Base-by-base conservation (phyloP, 106 monocot genomes). In the Apostasia shenzhenica region DNA sequence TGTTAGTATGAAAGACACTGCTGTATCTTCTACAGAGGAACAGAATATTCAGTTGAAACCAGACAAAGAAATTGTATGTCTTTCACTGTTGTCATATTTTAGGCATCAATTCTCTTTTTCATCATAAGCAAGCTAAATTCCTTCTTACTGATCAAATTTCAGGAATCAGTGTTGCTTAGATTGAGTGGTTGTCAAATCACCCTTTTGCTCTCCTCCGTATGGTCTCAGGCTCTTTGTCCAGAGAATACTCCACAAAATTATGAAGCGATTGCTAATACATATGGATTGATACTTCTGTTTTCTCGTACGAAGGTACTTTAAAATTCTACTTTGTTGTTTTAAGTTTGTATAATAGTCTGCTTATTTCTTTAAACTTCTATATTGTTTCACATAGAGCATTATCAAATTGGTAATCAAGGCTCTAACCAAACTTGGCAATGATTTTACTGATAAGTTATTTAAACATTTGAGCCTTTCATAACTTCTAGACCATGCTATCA, bases 201-300 rank as follows among this genome's bases (percentile, higher is more conserved):
- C 2, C 85, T 95, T 82, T 48, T 88, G 59, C 76, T 95, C 69
- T 91, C 95, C 48, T 95, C 91, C 44, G 70, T 95, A 69, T 95
- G 88, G 88, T 77, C 72, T 77, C 95, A 95, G 70, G 83, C 95
- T 11, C 79, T 80, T 37, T 88, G 73, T 50, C 77, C 85, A 73
- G 74, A 80, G 73, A 95, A 91, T 77, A 78, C 78, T 69, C 91
- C 95, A 41, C 80, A 86, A 69, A 95, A 91, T 56, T 95, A 84
- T 69, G 95, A 95, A 80, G 95, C 95, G 0, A 81, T 95, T 71
- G 80, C 91, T 75, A 88, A 95, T 77, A 95, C 95, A 49, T 95
- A 88, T 70, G 77, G 88, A 75, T 69, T 95, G 69, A 73, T 78
- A 55, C 73, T 95, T 52, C 53, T 91, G 45, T 95, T 91, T 84